These are phyloP conservation scores for Aspergillus carlsbadensis DNA, from an alignment of 495 filamentous ascomycete genomes.

Conservation along the genomic window DNA sequence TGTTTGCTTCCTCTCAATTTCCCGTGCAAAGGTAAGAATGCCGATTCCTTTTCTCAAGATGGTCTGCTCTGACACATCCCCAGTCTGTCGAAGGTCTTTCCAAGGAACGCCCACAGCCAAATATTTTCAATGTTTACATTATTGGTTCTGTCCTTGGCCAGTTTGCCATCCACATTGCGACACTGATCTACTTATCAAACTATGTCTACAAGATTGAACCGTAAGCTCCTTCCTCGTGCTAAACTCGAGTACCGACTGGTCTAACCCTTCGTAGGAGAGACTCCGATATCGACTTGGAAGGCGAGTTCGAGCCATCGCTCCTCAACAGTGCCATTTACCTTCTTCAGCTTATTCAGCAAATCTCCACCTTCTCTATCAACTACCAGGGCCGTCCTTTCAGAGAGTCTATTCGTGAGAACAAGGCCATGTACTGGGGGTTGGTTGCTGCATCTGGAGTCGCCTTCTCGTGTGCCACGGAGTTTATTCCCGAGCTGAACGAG, in stretches of 20 bases:
- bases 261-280: conserved; percentile 54
- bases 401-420: conserved; percentile 92
- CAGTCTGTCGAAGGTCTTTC: conserved; percentile 89
- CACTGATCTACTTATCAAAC: conserved; percentile 89
- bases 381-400: conserved; percentile 98
- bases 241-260: neutral
- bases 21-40: conserved; percentile 71
- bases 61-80: conserved; percentile 22
- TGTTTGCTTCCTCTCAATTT: conserved; percentile 97
- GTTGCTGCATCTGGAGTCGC: conserved; percentile 83
- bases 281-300: conserved; percentile 82
- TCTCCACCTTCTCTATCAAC: conserved; percentile 99
- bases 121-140: conserved; percentile 99
- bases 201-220: conserved; percentile 82
- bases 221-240: conserved; percentile 47
- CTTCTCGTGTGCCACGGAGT: conserved; percentile 94
- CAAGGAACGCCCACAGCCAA: conserved; percentile 95
- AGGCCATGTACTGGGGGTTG: conserved; percentile 96
- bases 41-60: neutral
- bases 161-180: conserved; percentile 93
- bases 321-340: conserved; percentile 98
- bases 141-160: conserved; percentile 97
- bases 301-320: conserved; percentile 90
- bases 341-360: conserved; percentile 97
- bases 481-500: conserved; percentile 93